Percentiles rank a stretch among this genome's conserved stretches.
Evolutionary conservation across 1,139 yeast species (phyloP).

Genomic region (Pichia sp.): DNA sequence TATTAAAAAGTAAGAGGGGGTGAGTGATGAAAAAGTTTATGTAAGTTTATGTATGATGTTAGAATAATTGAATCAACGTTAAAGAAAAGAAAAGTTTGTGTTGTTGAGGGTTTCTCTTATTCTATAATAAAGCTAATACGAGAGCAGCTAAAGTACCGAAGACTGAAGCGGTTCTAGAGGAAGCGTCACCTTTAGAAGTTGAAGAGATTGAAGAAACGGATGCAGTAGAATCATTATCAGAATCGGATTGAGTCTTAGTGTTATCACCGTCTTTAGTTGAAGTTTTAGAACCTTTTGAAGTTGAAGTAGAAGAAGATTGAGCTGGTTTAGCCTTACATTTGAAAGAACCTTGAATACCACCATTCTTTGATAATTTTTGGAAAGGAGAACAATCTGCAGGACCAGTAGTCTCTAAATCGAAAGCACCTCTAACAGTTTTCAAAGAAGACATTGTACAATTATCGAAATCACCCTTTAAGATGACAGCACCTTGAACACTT

Average conservation of each 20-base stretch:
- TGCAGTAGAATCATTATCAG: constrained; percentile 12
- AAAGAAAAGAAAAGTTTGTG: too few species aligned
- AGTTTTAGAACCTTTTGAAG: constrained; percentile 19
- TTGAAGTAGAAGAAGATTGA: constrained; percentile 36
- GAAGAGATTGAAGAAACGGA: constrained; percentile 20
- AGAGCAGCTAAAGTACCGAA: constrained; percentile 56
- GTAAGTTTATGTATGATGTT: too few species aligned
- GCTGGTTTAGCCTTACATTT: constrained; percentile 53
- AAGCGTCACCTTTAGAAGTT: constrained; percentile 22
- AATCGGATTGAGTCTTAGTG: constrained; percentile 22
- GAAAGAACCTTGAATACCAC: constrained; percentile 86
- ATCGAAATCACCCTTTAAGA: constrained; percentile 70
- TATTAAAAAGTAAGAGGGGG: not conserved
- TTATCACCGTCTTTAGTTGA: constrained; percentile 24
- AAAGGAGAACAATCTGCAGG: constrained; percentile 76
- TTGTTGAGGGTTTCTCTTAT: too few species aligned
- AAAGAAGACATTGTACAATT: constrained; percentile 69
- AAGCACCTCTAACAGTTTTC: constrained; percentile 85
- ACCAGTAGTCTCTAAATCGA: constrained; percentile 68
- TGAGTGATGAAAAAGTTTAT: not conserved
- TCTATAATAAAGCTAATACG: constrained; percentile 58
- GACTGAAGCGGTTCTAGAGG: constrained; percentile 35
- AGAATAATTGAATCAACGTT: not conserved
- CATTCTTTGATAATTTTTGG: constrained; percentile 57
- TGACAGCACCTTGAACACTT: constrained; percentile 82